These are phyloP conservation scores for Gnetum montanum DNA, from an alignment of 75 land plant genomes.

Conservation along the genomic window DNA sequence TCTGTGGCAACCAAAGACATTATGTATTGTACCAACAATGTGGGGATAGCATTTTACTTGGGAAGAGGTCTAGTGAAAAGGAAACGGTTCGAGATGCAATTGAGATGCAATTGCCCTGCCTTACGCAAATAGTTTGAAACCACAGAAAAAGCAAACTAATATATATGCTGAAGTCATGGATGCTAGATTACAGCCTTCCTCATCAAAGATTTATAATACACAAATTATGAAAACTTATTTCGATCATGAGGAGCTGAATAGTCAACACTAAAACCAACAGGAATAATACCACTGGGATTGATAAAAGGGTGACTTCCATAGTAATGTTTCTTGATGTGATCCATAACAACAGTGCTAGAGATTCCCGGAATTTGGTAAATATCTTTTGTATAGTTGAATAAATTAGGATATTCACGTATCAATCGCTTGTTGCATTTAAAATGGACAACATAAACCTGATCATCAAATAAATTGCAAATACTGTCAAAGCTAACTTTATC, in stretches of 20 bases:
- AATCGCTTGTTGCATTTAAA: conserved; percentile 90
- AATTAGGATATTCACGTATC: conserved; percentile 64
- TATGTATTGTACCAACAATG: no score
- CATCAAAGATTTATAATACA: no score
- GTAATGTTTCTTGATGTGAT: conserved; percentile 74
- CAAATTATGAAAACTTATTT: conserved; percentile 32
- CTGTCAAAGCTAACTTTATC: background rate
- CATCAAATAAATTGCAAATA: conserved; percentile 3
- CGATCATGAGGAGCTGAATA: conserved; percentile 75
- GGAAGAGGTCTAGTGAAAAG: no score
- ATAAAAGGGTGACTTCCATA: conserved; percentile 79
- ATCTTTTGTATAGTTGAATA: conserved; percentile 89
- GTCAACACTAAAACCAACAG: conserved; percentile 51
- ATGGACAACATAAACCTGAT: conserved; percentile 71
- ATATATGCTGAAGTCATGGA: no score
- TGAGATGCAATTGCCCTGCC: no score
- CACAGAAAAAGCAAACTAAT: no score
- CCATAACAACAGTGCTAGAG: conserved; percentile 61
- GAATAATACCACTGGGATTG: conserved; percentile 65
- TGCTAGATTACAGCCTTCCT: no score
- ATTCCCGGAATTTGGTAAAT: conserved; percentile 62
- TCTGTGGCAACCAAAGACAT: no score
- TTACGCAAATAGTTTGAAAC: no score
- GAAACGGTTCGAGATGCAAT: no score
- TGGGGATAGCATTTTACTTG: no score